phyloP scores from a whole-genome alignment of 2,329 filamentous ascomycete species.

The Chrysoporthe deuterocubensis region DNA sequence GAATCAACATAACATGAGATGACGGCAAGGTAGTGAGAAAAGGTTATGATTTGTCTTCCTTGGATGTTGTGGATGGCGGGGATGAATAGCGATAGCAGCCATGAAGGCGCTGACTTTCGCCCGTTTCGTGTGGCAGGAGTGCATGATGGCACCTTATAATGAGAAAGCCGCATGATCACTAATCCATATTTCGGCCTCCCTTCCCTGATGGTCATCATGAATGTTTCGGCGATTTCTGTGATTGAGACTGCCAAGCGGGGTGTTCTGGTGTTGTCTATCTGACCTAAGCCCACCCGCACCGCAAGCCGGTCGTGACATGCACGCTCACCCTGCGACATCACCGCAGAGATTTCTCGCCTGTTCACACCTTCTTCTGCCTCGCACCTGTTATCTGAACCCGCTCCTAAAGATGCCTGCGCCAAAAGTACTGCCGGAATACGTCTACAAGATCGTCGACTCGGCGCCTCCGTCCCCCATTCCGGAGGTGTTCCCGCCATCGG shows the following conservation, averaged over 20 bases:
- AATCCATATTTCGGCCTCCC: not conserved
- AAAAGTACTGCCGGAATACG: slow-evolving; percentile 44
- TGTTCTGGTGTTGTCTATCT: not conserved
- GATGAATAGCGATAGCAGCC: not conserved
- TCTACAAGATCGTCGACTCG: slow-evolving; percentile 65
- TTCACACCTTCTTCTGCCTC: not conserved
- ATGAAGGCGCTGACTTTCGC: not conserved
- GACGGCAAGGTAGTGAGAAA: not conserved
- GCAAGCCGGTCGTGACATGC: not conserved
- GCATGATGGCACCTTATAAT: slow-evolving; percentile 19
- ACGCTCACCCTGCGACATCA: not conserved
- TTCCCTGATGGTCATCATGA: not conserved
- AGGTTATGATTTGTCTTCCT: not conserved
- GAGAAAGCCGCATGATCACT: not conserved
- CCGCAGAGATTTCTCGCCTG: not conserved
- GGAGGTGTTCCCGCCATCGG: slow-evolving; percentile 58
- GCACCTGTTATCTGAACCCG: not conserved
- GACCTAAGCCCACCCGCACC: not conserved
- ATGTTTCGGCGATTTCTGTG: not conserved
- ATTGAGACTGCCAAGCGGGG: not conserved
- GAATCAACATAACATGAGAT: not conserved
- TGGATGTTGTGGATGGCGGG: not conserved
- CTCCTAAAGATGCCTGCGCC: slow-evolving; percentile 31
- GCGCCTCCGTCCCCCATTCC: slow-evolving; percentile 59
- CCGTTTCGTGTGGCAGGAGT: not conserved